Conservation (phyloP, 73 alveolate species). For the Blepharisma stoltei region DNA sequence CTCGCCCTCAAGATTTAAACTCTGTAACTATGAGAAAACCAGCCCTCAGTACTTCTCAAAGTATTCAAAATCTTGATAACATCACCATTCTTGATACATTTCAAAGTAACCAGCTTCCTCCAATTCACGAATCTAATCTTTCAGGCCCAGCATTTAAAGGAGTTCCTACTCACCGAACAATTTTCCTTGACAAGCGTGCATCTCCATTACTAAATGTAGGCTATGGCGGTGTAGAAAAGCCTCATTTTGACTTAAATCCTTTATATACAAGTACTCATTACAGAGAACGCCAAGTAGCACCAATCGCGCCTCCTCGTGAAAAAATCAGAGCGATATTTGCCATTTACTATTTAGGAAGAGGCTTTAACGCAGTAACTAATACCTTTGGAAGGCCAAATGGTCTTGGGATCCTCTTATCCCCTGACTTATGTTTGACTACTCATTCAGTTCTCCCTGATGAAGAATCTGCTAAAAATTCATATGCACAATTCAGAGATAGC, state of each 20-base stretch:
- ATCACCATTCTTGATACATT: neutral
- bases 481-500: neutral
- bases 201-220: neutral
- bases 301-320: constrained; percentile 14
- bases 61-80: neutral
- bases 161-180: neutral
- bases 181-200: neutral
- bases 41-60: neutral
- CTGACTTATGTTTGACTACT: neutral
- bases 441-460: constrained; percentile 1
- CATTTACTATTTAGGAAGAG: neutral
- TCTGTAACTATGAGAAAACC: neutral
- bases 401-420: neutral
- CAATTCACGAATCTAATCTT: neutral
- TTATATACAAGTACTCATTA: neutral
- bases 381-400: constrained; percentile 16
- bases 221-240: constrained; percentile 23
- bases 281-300: neutral
- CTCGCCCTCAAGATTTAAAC: neutral
- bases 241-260: constrained; percentile 20
- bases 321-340: neutral
- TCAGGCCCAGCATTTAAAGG: neutral
- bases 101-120: neutral
- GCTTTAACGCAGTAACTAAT: neutral
- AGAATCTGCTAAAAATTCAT: neutral